Percentiles rank a stretch among this genome's conserved stretches.
phyloP scores from a whole-genome alignment of 805 yeast genomes.

The Pichia gijzeniarum region DNA sequence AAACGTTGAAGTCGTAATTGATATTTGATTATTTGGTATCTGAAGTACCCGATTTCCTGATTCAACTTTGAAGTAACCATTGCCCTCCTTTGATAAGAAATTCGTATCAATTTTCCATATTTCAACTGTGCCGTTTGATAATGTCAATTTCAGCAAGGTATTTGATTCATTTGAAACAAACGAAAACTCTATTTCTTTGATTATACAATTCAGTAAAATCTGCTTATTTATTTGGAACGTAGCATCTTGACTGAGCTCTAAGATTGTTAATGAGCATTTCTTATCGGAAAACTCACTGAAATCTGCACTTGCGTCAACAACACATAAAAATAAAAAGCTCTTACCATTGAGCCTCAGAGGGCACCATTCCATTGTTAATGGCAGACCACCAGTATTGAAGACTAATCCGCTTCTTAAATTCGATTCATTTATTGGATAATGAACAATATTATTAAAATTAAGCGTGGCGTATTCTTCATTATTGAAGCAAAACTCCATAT shows the following conservation, averaged over 20 bases:
- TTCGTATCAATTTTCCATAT: constrained; percentile 20
- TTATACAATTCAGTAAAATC: constrained; percentile 20
- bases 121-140: constrained; percentile 24
- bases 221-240: constrained; percentile 14
- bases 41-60: constrained; percentile 12
- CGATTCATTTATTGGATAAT: constrained; percentile 17
- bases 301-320: constrained; percentile 13
- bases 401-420: constrained; percentile 22
- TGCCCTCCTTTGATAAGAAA: constrained; percentile 9
- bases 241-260: constrained; percentile 13
- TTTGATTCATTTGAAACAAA: constrained; percentile 11
- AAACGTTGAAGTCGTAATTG: constrained; percentile 24
- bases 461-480: constrained; percentile 4
- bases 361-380: constrained; percentile 24
- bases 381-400: constrained; percentile 28
- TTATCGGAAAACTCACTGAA: constrained; percentile 17
- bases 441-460: constrained; percentile 5
- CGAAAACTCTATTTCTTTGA: constrained; percentile 25
- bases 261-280: constrained; percentile 20
- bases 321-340: constrained; percentile 25
- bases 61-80: constrained; percentile 4
- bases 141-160: constrained; percentile 22
- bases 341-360: constrained; percentile 15
- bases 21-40: constrained; percentile 12
- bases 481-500: constrained; percentile 18